phyloP scores from a whole-genome alignment of 495 filamentous ascomycete genomes.

The Trichoderma orchidacearum region DNA sequence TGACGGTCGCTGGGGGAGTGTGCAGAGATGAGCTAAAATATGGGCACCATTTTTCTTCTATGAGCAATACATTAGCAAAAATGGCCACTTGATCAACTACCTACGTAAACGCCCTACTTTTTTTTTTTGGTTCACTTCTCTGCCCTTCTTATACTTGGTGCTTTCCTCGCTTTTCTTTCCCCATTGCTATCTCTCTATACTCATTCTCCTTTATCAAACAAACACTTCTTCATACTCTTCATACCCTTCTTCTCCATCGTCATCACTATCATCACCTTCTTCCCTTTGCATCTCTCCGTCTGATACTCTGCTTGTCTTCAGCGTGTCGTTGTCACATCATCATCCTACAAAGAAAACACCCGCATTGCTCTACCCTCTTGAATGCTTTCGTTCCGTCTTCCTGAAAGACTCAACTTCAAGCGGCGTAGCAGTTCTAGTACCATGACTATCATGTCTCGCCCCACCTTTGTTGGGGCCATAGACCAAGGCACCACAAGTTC shows the following conservation, averaged over 20 bases:
- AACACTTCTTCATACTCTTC: not conserved
- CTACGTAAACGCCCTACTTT: too few species aligned
- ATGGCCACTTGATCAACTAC: too few species aligned
- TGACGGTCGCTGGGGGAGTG: too few species aligned
- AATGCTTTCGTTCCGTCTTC: not conserved
- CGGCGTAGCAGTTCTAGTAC: not conserved
- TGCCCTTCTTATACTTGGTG: too few species aligned
- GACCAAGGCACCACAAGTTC: slow-evolving; percentile 72
- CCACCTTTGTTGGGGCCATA: slow-evolving; percentile 30
- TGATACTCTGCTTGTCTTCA: not conserved
- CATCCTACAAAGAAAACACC: not conserved
- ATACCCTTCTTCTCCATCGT: not conserved
- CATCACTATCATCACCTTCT: not conserved
- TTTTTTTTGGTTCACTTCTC: too few species aligned
- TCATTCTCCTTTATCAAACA: too few species aligned
- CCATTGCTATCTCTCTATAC: too few species aligned
- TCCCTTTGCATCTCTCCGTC: not conserved
- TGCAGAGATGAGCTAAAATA: too few species aligned
- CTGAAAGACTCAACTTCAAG: slow-evolving; percentile 1
- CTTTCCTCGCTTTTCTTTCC: too few species aligned
- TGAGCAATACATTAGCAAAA: too few species aligned
- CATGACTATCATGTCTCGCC: not conserved
- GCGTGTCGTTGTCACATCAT: too few species aligned
- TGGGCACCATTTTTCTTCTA: too few species aligned
- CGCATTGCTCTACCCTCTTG: not conserved